Evolutionary conservation across 208 protist species (phyloP).

Genomic region (Phytomonas sp.): DNA sequence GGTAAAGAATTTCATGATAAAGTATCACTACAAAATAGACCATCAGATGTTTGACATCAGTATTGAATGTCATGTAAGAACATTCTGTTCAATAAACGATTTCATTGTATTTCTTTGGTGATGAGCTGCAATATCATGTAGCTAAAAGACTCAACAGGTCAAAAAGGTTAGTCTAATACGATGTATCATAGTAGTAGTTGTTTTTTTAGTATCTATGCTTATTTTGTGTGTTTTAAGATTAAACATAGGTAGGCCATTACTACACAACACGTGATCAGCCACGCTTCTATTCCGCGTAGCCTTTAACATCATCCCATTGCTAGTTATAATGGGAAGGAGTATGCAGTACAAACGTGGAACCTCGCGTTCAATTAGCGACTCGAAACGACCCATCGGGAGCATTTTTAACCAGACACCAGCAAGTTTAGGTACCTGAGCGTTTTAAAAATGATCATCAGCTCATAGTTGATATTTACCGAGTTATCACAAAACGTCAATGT

Average conservation of each 20-base stretch:
- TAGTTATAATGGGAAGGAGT: not conserved
- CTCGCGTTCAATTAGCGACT: not conserved
- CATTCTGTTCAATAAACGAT: not conserved
- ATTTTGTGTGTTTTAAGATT: too few species aligned
- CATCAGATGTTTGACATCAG: not conserved
- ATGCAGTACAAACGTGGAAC: not conserved
- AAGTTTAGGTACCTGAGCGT: not conserved
- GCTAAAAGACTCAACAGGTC: not conserved
- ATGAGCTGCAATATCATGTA: not conserved
- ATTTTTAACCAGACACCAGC: not conserved
- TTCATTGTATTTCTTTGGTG: not conserved
- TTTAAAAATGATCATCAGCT: not conserved
- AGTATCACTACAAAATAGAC: not conserved
- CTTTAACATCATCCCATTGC: too few species aligned
- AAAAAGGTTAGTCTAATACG: not conserved
- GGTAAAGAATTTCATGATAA: not conserved
- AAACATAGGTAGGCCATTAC: too few species aligned
- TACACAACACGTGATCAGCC: too few species aligned
- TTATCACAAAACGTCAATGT: not conserved
- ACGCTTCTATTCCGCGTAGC: too few species aligned
- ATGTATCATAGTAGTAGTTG: not conserved
- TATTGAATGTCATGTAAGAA: not conserved
- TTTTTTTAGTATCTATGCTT: too few species aligned
- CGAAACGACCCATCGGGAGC: not conserved
- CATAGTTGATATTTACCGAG: not conserved